Base-by-base conservation (phyloP, 2,329 filamentous ascomycete genomes). In the Fusarium sp. region DNA sequence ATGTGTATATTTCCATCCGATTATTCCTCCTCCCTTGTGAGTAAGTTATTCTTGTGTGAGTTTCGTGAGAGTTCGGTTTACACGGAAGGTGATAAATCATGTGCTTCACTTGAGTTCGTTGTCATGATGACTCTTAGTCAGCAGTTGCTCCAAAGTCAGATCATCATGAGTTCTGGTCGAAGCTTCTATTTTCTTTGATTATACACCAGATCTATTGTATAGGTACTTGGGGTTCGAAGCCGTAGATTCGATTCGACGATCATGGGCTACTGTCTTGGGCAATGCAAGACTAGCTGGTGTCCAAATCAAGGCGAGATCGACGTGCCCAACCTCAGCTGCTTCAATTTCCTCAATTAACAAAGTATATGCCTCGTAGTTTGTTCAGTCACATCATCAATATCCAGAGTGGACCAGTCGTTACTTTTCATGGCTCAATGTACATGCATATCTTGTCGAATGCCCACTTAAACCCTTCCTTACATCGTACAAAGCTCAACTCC, bases 401-500 rank as follows among this genome's bases (percentile, higher is more conserved):
- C 27, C n/a, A 56, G 61, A 31, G 31, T 27, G 24, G 10, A 4
- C 38, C 64, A 40, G 29, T 13, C 22, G 56, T 62, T 63, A 22
- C 56, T 60, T 47, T n/a, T 59, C 29, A 16, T 35, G 68, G 61
- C 70, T 66, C 66, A 71, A 69, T 74, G 66, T 75, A 77, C 70
- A 76, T 70, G 67, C 71, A 67, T 71, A 65, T 71, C 59, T 69
- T 70, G 47, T 70, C 59, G 59, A 73, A 77, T 72, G 64, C 61
- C 60, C 54, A 66, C 70, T 71, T 73, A 67, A 72, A 72, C 66
- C 73, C 27, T 27, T 27, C 27, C 27, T 45, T 78, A 78, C 75
- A 78, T 73, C 71, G 70, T 78, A 75, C 77, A 78, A 62, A 71
- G 64, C 62, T 72, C 65, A 37, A 60, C 57, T 52, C 56, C 61